Conservation (phyloP, 2,329 filamentous ascomycete species). For the Calcarisporium arbuscula region DNA sequence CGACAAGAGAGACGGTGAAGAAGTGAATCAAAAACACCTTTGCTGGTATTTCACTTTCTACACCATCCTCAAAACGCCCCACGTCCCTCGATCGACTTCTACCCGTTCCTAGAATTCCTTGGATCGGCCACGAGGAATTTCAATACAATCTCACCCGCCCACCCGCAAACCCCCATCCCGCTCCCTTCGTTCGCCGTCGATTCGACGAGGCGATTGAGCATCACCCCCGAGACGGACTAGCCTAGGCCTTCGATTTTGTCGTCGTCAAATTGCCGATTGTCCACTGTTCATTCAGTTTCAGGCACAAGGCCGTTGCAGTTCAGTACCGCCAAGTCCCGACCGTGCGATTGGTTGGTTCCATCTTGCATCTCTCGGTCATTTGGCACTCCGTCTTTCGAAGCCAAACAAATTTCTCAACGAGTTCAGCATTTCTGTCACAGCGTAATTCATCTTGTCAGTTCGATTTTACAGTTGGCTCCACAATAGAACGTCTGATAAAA, state of each 20-base stretch:
- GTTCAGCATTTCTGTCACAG: no score
- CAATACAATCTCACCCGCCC: constrained; percentile 19
- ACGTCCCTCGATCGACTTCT: constrained; percentile 14
- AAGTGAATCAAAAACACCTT: constrained; percentile 30
- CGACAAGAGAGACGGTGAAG: constrained; percentile 13
- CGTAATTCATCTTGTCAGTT: no score
- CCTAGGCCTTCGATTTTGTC: constrained; percentile 7
- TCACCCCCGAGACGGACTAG: constrained; percentile 26
- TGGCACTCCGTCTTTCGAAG: no score
- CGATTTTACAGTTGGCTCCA: no score
- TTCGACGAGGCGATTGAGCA: constrained; percentile 18
- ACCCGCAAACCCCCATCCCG: constrained; percentile 17
- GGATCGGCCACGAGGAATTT: constrained; percentile 36
- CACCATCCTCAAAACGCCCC: constrained; percentile 10
- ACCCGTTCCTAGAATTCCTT: constrained; percentile 31
- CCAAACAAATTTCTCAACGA: no score
- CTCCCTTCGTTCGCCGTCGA: constrained; percentile 19
- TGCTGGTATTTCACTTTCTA: constrained; percentile 32
- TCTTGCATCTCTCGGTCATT: no score
- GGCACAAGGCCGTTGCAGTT: no score
- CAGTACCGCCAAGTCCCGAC: no score
- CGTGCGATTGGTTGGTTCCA: no score
- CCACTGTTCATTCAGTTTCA: no score
- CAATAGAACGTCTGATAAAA: no score
- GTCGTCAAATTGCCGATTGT: constrained; percentile 15